Base-by-base conservation (phyloP, 2,329 filamentous ascomycete species). In the Alternaria sp. region DNA sequence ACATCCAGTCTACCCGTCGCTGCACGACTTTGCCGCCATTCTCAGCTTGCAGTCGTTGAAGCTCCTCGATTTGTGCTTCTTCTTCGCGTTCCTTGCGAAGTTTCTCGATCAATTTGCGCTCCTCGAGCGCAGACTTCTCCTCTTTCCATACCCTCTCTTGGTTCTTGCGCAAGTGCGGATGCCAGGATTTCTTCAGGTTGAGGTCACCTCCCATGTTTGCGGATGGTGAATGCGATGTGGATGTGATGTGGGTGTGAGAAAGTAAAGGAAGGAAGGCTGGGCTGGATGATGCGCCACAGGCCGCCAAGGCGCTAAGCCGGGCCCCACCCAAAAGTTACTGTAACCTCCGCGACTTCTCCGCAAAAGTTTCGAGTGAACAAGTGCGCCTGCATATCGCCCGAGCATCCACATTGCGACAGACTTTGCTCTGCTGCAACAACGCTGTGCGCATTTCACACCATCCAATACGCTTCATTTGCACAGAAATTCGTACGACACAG, bases 1-100 rank as follows among this genome's bases (percentile, higher is more conserved):
- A 99, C 93, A 99, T 97, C 92, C 95, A 99, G 73, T 98, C 95
- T 26, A 99, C 94, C 36, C 93, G 89, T 70, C 94, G 90, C 30
- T 91, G 82, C 54, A 90, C 86, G 74, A 93, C 94, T 71, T 87
- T 88, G 57, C 94, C 93, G 38, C 95, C 95, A 89, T 80, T 97
- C n/a, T 60, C 57, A 18, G 57, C 95, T 57, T 97, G 92, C 67
- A 98, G 86, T 53, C 89, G 88, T 78, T 97, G 92, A 1, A 98
- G 87, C 78, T 98, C 94, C 78, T 97, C 93, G 67, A 97, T 91
- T 48, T 91, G 89, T 47, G 94, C 89, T 81, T 99, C 96, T 78
- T 98, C 94, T 68, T 94, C 93, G 67, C 96, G 89, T 80, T 99
- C 95, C 74, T 96, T 94, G 73, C 93, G 88, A 63, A 96, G 89